A percentile compares a stretch with the other conserved stretches of the same genome.
Conservation (phyloP, 163 green algal genomes). For the Chlamydomonas reinhardtii region DNA sequence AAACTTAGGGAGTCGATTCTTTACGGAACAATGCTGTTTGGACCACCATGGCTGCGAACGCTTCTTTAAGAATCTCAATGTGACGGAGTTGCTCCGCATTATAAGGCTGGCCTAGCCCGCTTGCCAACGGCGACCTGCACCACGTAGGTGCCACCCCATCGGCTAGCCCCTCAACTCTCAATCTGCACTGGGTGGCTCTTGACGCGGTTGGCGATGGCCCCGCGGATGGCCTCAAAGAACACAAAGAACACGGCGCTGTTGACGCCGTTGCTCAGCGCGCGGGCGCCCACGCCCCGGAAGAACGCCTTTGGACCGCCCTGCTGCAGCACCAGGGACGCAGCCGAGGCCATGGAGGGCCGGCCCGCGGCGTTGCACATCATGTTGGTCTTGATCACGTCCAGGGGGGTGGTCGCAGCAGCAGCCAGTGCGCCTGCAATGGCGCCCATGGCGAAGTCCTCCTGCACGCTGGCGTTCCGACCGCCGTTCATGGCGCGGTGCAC, state of each 20-base stretch:
- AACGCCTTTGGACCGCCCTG: conserved; percentile 61
- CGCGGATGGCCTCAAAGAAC: conserved; percentile 91
- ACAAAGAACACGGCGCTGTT: conserved; percentile 98
- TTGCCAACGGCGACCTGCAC: too few species aligned
- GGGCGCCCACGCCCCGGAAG: conserved; percentile 89
- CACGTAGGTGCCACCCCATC: too few species aligned
- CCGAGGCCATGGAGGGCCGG: conserved; percentile 78
- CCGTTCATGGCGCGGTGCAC: conserved; percentile 71
- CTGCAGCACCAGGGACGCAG: conserved; percentile 50
- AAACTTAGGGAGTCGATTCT: too few species aligned
- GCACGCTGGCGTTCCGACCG: conserved; percentile 54
- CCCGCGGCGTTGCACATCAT: conserved; percentile 94
- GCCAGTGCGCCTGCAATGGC: conserved; percentile 83
- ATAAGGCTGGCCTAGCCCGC: too few species aligned
- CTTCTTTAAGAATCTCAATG: too few species aligned
- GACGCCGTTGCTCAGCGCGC: conserved; percentile 93
- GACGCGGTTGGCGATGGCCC: conserved; percentile 45
- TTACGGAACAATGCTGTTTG: too few species aligned
- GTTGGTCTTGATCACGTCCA: conserved; percentile 97
- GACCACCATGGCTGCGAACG: too few species aligned
- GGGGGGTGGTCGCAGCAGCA: conserved; percentile 90
- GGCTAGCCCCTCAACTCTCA: too few species aligned
- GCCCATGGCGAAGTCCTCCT: conserved; percentile 94
- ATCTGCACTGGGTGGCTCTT: conserved; percentile 30
- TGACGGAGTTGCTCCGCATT: too few species aligned